Evolutionary conservation across 1,284 basidiomycete species (phyloP).

Genomic region (Ustilago esculenta): DNA sequence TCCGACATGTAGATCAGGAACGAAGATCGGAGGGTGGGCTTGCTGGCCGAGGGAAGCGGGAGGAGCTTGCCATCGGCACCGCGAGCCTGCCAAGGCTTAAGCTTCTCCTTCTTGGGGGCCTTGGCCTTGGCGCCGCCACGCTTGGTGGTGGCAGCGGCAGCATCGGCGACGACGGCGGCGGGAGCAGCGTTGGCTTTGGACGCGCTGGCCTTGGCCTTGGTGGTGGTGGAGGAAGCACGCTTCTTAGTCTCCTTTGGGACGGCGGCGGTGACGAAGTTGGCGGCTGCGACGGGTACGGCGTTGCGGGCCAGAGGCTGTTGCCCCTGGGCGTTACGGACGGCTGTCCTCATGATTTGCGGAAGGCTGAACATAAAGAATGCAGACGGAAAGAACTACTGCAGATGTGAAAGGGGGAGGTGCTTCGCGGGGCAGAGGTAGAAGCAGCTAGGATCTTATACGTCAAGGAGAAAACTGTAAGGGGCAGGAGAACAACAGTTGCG

Average conservation of each 20-base stretch:
- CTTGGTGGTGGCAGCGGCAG: constrained; percentile 35
- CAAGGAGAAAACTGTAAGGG: too few relatives aligned
- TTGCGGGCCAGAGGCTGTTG: constrained; percentile 34
- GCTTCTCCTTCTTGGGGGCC: constrained; percentile 53
- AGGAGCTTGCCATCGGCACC: constrained; percentile 58
- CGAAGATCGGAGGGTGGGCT: constrained; percentile 54
- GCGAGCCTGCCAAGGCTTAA: constrained; percentile 55
- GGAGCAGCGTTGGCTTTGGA: constrained; percentile 20
- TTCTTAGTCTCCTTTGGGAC: constrained; percentile 45
- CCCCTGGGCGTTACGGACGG: constrained; percentile 30
- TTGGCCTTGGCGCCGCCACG: constrained; percentile 36
- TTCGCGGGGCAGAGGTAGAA: constrained; percentile 16
- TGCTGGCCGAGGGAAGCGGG: constrained; percentile 59
- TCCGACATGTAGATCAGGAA: constrained; percentile 60
- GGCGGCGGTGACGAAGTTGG: constrained; percentile 34
- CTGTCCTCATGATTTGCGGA: constrained; percentile 37
- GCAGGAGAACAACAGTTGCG: too few relatives aligned
- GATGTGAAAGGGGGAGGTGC: constrained; percentile 20
- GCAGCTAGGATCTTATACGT: constrained; percentile 30
- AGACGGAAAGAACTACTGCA: constrained; percentile 25
- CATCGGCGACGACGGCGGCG: constrained; percentile 13
- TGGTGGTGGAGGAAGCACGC: constrained; percentile 42
- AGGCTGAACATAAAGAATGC: constrained; percentile 38
- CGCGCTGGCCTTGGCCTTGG: constrained; percentile 36
- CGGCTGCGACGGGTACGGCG: constrained; percentile 27